A percentile compares a stretch with the other conserved stretches of the same genome.
Conservation (phyloP, 2,329 filamentous ascomycete genomes). For the Penicillium sp. region DNA sequence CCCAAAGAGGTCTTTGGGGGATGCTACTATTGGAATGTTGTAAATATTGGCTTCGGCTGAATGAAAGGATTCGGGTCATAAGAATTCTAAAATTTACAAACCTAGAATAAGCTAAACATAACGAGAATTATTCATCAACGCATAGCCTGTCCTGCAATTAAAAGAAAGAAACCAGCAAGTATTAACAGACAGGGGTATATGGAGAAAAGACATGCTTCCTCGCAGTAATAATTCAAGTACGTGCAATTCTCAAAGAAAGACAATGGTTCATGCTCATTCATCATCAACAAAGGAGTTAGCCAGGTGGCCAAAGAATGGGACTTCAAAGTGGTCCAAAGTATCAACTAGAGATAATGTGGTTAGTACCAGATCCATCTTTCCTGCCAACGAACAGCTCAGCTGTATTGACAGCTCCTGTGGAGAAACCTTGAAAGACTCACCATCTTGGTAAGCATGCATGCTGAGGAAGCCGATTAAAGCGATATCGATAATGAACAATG, state of each 20-base stretch:
- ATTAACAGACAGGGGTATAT: slow-evolving; percentile 23
- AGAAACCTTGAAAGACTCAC: slow-evolving; percentile 47
- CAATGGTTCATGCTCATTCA: slow-evolving; percentile 53
- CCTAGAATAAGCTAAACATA: not conserved
- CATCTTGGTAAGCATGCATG: slow-evolving; percentile 79
- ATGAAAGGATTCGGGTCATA: not conserved
- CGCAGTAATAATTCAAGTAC: slow-evolving; percentile 12
- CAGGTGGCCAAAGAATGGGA: slow-evolving; percentile 80
- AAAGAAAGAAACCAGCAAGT: slow-evolving; percentile 2
- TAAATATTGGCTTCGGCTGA: not conserved
- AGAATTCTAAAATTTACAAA: not conserved
- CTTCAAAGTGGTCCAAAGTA: slow-evolving; percentile 69
- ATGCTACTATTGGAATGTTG: no score
- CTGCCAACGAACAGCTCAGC: not conserved
- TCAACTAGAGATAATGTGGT: slow-evolving; percentile 49
- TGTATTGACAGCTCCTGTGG: not conserved
- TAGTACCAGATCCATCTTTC: not conserved
- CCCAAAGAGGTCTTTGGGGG: no score
- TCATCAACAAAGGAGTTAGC: slow-evolving; percentile 90
- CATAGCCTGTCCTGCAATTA: not conserved
- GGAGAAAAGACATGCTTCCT: slow-evolving; percentile 14
- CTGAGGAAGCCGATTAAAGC: slow-evolving; percentile 73
- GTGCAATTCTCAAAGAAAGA: slow-evolving; percentile 8
- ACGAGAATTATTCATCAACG: not conserved
- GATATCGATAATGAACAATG: slow-evolving; percentile 75